These are phyloP conservation scores for Scleromitrula shiraiana DNA, from an alignment of 2,329 filamentous ascomycete species.

Conservation along the genomic window DNA sequence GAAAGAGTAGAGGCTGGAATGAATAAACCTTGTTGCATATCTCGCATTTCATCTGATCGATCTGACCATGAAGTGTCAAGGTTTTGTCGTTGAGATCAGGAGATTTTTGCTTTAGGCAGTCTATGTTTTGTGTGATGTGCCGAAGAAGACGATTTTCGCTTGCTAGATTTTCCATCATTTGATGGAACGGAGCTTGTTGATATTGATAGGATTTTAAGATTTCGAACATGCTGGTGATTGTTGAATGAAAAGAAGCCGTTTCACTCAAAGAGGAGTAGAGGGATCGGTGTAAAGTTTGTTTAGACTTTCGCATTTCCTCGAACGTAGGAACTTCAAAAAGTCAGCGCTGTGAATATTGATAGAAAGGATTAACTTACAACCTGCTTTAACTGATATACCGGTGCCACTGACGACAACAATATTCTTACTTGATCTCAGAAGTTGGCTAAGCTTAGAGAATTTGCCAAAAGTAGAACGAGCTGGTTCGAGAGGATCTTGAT, in stretches of 20 bases:
- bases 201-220: conserved; percentile 12
- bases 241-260: conserved; percentile 14
- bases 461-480: not conserved
- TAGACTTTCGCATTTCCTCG: conserved; percentile 18
- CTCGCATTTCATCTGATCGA: conserved; percentile 15
- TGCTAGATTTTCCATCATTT: conserved; percentile 15
- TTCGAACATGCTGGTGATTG: conserved; percentile 13
- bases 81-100: conserved; percentile 16
- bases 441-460: conserved; percentile 8
- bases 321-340: conserved; percentile 18
- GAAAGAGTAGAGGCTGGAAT: conserved; percentile 15
- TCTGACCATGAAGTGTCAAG: conserved; percentile 14
- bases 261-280: conserved; percentile 17
- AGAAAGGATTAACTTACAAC: conserved; percentile 26
- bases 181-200: conserved; percentile 15
- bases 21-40: conserved; percentile 15
- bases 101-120: conserved; percentile 14
- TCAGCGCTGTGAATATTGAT: conserved; percentile 11
- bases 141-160: conserved; percentile 12
- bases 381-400: conserved; percentile 16
- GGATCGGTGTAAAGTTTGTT: conserved; percentile 16
- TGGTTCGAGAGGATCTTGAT: not conserved
- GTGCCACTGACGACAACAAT: conserved; percentile 19
- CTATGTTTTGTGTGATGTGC: conserved; percentile 17
- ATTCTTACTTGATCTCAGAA: conserved; percentile 19